Evolutionary conservation across 805 yeast species (phyloP), one percentile per base, ranked within the genome.

Genomic region (Zygotorulaspora danielsina): DNA sequence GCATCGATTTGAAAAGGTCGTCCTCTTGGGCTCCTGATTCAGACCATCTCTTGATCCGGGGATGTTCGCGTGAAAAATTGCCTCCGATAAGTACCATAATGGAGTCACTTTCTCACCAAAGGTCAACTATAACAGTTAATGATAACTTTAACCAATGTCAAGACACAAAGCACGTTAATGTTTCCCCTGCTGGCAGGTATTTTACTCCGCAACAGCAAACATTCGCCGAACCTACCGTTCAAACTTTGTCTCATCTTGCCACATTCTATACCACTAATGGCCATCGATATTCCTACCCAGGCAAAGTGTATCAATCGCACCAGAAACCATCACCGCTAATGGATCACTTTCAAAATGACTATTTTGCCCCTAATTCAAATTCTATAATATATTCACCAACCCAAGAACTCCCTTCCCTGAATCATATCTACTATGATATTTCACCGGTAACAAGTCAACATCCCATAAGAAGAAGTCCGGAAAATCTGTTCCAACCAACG

Each of bases 211-310:
- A 8, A 13, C 36, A 24, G 13, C 42, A 19, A 12, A 28, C 34
- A 11, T 22, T 37, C 12, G 26, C 40, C 3, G 37, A 48, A 11
- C 55, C 58, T n/a, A 50, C 58, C 3, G 49, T 53, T 2, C 45
- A 46, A n/a, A 50, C 57, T 4, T 36, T 55, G 13, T 48, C 57
- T 10, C 45, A 46, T 33, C 25, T 54, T 24, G 55, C 62, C 5
- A 48, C 57, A 5, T 51, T 57, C 18, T 50, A 50, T 44, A 55
- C 51, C 28, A 54, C 58, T 6, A 36, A 45, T 16, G 59, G 57
- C 6, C 59, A 53, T 38, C 42, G 49, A 22, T 54, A 55, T 37
- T 45, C 53, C 3, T 55, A 54, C 30, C 59, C 59, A 4, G 46
- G 47, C 4, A 39, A 34, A n/a, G 33, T 39, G 7, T 34, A 39